phyloP scores from a whole-genome alignment of 768 basidiomycete species.

The Boletus pseudo-olivaceus region DNA sequence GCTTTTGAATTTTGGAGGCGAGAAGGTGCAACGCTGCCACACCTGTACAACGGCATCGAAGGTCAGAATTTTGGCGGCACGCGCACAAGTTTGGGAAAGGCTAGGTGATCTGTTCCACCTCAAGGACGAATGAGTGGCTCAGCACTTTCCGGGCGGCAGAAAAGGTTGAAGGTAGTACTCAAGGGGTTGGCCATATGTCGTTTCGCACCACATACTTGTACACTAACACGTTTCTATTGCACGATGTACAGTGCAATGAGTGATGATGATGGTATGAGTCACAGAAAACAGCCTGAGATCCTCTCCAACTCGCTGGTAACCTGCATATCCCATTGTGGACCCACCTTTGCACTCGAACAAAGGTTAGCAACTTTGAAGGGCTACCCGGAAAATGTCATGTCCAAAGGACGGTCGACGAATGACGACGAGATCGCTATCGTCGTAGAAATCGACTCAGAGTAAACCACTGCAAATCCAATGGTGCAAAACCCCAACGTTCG shows the following conservation, averaged over 20 bases:
- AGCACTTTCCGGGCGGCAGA: background rate
- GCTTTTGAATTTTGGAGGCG: no score
- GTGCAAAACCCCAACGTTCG: no score
- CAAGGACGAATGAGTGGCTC: background rate
- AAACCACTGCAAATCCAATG: no score
- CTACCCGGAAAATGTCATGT: no score
- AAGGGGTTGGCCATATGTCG: background rate
- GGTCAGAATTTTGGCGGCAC: background rate
- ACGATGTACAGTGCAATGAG: background rate
- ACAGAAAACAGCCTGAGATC: background rate
- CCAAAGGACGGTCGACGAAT: no score
- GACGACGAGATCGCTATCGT: no score
- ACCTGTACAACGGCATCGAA: background rate
- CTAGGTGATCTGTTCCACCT: slow-evolving; percentile 7
- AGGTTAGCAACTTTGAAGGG: no score
- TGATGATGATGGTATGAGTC: background rate
- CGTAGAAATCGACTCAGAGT: no score
- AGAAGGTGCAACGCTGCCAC: background rate
- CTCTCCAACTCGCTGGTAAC: no score
- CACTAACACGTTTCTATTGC: background rate
- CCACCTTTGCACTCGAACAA: no score
- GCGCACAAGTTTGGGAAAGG: slow-evolving; percentile 1
- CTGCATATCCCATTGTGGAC: background rate
- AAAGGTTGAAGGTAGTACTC: no score
- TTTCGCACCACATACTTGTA: background rate